Evolutionary conservation across 1,284 basidiomycete species (phyloP).

Genomic region (Erythrobasidium hasegawianum): DNA sequence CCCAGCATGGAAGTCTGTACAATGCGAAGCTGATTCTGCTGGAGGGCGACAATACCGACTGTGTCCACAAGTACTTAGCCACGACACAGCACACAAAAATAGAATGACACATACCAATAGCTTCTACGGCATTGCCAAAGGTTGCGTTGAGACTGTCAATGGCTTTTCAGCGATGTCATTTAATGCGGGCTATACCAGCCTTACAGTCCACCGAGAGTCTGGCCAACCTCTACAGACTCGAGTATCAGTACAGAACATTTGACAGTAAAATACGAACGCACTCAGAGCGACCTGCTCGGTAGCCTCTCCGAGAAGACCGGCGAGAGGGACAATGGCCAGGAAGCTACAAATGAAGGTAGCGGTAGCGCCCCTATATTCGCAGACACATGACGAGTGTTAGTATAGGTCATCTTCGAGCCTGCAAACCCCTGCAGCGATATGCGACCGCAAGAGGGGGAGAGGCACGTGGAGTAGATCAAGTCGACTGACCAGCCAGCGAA

Average conservation of each 20-base stretch:
- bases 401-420: background rate
- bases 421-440: too few relatives aligned
- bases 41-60: constrained; percentile 55
- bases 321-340: constrained; percentile 77
- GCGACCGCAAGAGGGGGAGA: background rate
- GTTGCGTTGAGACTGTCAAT: constrained; percentile 31
- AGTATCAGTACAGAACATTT: constrained; percentile 69
- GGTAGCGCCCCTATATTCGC: constrained; percentile 65
- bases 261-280: constrained; percentile 43
- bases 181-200: too few relatives aligned
- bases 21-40: constrained; percentile 72
- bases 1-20: constrained; percentile 68
- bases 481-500: constrained; percentile 42
- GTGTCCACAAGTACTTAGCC: too few relatives aligned
- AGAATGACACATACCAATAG: constrained; percentile 38
- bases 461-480: too few relatives aligned
- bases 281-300: constrained; percentile 75
- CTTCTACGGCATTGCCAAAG: constrained; percentile 54
- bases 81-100: too few relatives aligned
- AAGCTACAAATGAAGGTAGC: constrained; percentile 77
- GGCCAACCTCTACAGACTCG: constrained; percentile 16
- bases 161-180: too few relatives aligned
- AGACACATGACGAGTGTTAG: constrained; percentile 18
- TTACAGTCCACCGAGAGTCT: constrained; percentile 35
- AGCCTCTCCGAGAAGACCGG: constrained; percentile 70